Evolutionary conservation across 345 rosid species (phyloP).

Genomic region (Salix koriyanagi): DNA sequence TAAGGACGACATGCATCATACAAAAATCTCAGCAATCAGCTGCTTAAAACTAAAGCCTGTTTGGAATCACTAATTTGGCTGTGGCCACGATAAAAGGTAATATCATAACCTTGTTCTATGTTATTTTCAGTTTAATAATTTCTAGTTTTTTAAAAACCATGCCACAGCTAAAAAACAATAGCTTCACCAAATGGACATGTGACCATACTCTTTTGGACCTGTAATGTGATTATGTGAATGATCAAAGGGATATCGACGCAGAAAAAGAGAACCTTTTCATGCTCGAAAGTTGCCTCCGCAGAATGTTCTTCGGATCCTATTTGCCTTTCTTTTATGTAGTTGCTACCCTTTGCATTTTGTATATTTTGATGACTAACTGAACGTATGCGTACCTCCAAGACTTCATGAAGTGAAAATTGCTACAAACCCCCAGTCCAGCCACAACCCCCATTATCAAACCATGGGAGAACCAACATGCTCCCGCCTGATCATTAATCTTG

Average conservation of each 20-base stretch:
- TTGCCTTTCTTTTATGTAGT: background rate
- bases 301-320: background rate
- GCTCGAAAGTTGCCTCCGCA: background rate
- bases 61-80: too few relatives aligned
- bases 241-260: background rate
- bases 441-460: slow-evolving; percentile 1
- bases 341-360: background rate
- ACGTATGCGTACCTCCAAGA: slow-evolving; percentile 12
- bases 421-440: slow-evolving; percentile 1
- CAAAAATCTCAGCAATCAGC: background rate
- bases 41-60: background rate
- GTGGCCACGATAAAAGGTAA: too few relatives aligned
- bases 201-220: background rate
- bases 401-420: background rate
- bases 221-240: background rate
- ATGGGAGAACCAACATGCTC: slow-evolving; percentile 2
- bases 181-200: too few relatives aligned
- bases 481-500: background rate
- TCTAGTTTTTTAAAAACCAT: too few relatives aligned
- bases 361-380: background rate
- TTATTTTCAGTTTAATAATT: too few relatives aligned
- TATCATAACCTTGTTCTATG: too few relatives aligned
- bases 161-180: too few relatives aligned
- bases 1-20: background rate
- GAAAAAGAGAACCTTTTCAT: background rate